phyloP scores from a whole-genome alignment of 805 yeast genomes.

The Isabelozyma rhagii region DNA sequence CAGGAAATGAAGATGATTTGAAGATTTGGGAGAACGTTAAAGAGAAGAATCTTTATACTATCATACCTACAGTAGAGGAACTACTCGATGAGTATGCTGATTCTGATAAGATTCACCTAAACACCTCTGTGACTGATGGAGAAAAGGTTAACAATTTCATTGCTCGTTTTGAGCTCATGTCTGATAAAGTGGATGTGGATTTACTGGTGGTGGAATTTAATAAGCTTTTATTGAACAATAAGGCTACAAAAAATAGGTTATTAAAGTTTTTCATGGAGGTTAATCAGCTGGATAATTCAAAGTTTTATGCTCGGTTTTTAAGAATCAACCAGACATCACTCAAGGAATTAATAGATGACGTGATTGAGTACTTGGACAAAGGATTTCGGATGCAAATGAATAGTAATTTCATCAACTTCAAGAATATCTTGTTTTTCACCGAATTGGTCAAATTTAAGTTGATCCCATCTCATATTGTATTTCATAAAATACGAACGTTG shows the following conservation, averaged over 20 bases:
- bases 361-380: conserved; percentile 53
- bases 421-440: conserved; percentile 58
- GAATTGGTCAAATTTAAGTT: conserved; percentile 77
- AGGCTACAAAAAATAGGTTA: conserved; percentile 66
- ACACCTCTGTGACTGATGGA: conserved; percentile 18
- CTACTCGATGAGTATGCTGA: conserved; percentile 8
- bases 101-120: conserved; percentile 5
- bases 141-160: conserved; percentile 44
- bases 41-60: conserved; percentile 62
- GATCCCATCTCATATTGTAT: conserved; percentile 65
- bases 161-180: conserved; percentile 37
- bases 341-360: conserved; percentile 48
- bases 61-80: conserved; percentile 39
- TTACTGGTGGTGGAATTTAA: conserved; percentile 47
- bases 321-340: conserved; percentile 53
- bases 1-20: conserved; percentile 20
- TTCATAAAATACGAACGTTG: conserved; percentile 67
- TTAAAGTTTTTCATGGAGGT: conserved; percentile 52
- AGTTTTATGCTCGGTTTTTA: conserved; percentile 62
- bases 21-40: conserved; percentile 64
- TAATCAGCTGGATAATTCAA: conserved; percentile 43
- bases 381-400: conserved; percentile 58
- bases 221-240: conserved; percentile 55
- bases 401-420: conserved; percentile 52
- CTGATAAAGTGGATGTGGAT: conserved; percentile 50